Base-by-base conservation (phyloP, 805 yeast species). In the Wickerhamomyces chambardii region DNA sequence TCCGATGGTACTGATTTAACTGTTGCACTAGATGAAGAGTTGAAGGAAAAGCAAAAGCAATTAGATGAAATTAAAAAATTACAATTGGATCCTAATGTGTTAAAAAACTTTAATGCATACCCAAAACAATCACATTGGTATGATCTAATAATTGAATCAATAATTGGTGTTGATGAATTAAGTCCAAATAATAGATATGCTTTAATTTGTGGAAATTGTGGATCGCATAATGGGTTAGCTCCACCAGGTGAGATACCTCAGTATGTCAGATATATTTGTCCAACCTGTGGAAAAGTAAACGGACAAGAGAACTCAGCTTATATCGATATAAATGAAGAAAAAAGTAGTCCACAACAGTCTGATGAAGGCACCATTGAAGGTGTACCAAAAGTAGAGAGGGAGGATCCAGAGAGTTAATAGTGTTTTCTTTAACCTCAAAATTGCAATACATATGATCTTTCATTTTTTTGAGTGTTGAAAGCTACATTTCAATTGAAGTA, bases 141-240 rank as follows among this genome's bases (percentile, higher is more conserved):
- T 45, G 70, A 70, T 42, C 37, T 63, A 31, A 31, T 70, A 2
- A 44, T 69, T 19, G 70, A 67, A 29, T 30, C 58, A 6, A 43
- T 75, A 8, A 54, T 73, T 4, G 90, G 87, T 16, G 73, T 71
- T 34, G 84, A 78, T 55, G 90, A 82, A 47, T 56, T 70, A 31
- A 63, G 74, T 32, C 67, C 81, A 0, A 73, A 73, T 30, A 61
- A 61, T 38, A 56, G 94, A 30, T 81, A 66, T 51, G 95, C 95
- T 0, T 63, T 84, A 44, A 80, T 84, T 14, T 84, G 95, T 52
- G 43, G 49, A 15, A 58, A 64, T n/a, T 84, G 95, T 50, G 60
- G 55, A 17, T 64, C 64, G 15, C 94, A 84, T 55, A 84, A 85
- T 49, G 95, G 95, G 1, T 64, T 84, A 31, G 94, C 94, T 0